Percentiles rank a stretch among this genome's conserved stretches.
phyloP scores from a whole-genome alignment of 2,329 filamentous ascomycete species.

The Cordyceps cateniannulata region DNA sequence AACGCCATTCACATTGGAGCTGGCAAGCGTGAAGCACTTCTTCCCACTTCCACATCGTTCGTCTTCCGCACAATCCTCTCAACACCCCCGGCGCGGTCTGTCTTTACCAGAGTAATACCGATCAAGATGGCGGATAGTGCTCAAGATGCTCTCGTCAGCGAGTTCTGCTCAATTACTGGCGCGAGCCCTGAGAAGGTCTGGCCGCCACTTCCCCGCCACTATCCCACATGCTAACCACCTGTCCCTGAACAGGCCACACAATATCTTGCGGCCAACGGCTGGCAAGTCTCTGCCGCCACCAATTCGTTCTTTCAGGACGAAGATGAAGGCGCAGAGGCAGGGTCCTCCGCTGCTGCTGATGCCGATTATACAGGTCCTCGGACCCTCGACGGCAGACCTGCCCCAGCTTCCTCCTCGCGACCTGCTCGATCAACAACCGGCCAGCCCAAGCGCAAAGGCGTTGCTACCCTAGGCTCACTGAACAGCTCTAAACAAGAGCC shows the following conservation, averaged over 20 bases:
- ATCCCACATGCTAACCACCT: not conserved
- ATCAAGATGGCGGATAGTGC: constrained; percentile 24
- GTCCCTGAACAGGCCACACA: constrained; percentile 49
- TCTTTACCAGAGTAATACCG: not conserved
- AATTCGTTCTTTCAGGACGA: constrained; percentile 55
- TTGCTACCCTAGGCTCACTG: constrained; percentile 54
- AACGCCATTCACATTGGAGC: not conserved
- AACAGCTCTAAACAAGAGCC: constrained; percentile 34
- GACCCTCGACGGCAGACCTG: constrained; percentile 57
- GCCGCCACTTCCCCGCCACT: constrained; percentile 20
- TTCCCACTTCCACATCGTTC: constrained; percentile 1
- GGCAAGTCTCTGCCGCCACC: constrained; percentile 59
- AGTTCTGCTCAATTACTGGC: constrained; percentile 24
- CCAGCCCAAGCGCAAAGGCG: constrained; percentile 50
- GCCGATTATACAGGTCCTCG: constrained; percentile 51
- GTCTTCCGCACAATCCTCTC: not conserved
- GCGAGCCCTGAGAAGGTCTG: constrained; percentile 23
- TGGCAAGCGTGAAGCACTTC: not conserved
- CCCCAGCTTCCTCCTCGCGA: constrained; percentile 32
- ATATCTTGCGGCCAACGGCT: constrained; percentile 58
- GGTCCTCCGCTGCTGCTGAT: constrained; percentile 31
- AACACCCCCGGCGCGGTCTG: not conserved
- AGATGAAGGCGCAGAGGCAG: constrained; percentile 40
- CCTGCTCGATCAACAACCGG: constrained; percentile 30
- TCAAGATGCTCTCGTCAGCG: constrained; percentile 21